Evolutionary conservation across 495 filamentous ascomycete species (phyloP), one percentile per base, ranked within the genome.

Genomic region (Aspergillus nanangensis): DNA sequence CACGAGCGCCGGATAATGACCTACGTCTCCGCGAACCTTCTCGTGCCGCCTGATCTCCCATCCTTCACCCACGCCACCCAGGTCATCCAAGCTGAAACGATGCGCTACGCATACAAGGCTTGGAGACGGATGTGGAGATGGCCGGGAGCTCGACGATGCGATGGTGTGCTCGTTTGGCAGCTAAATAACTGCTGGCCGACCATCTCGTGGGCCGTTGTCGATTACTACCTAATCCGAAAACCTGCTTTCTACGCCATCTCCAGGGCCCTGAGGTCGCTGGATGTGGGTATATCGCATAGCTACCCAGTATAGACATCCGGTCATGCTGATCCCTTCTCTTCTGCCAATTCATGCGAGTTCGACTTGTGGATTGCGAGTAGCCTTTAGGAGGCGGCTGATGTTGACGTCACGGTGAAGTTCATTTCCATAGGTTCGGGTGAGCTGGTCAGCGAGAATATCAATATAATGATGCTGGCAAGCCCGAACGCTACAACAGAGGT

Each of bases 111-210:
- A 18, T 50, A 50, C 25, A 27, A 44, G 5, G 25, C 32, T 23
- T 50, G 47, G 47, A 25, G 47, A 11, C 23, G 47, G n/a, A 32
- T 38, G 33, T 50, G 47, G 47, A 41, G 47, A 15, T 18, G 13
- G 9, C 43, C 43, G 19, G 33, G 33, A 13, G 25, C 18, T 5
- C 42, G 47, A 9, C 23, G 33, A 23, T 50, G 47, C 18, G 47
- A 41, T 19, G 47, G 47, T 10, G 47, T 32, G 15, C 47, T 50
- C 14, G 47, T 44, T 41, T 50, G 47, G 47, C 47, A 50, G 24
- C 25, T 50, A 19, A 50, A 50, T 20, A 41, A 50, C 41, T 44
- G 40, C 11, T 50, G 47, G 47, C 47, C 47, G n/a, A 44, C 40
- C 8, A 44, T 38, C 23, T 50, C 47, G 15, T 50, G 47, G 47